Conservation (phyloP, 306 rosid genomes). For the Citrullus colocynthis region DNA sequence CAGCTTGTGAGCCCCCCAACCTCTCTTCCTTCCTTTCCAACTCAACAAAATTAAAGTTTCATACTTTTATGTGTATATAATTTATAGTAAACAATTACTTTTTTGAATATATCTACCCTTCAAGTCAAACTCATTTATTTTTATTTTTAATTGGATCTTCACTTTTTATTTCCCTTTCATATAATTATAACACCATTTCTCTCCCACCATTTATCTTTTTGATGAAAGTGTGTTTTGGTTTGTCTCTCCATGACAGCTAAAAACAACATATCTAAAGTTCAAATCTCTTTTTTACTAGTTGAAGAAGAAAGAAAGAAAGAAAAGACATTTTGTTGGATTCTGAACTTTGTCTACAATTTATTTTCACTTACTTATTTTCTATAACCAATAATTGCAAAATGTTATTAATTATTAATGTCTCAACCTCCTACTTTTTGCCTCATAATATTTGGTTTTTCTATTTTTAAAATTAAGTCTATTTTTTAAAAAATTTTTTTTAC, state of each 20-base stretch:
- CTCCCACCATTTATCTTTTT: neutral
- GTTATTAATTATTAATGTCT: neutral
- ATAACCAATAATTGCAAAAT: neutral
- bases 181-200: neutral
- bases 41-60: conserved; percentile 11
- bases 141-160: neutral
- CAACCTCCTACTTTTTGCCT: neutral
- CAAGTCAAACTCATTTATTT: neutral
- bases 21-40: conserved; percentile 22
- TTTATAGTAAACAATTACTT: conserved; percentile 18
- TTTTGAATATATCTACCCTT: conserved; percentile 22
- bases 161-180: neutral
- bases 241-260: neutral
- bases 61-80: neutral
- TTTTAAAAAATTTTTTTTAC: too few relatives aligned
- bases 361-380: neutral
- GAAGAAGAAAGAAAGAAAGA: neutral
- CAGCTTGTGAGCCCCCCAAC: neutral
- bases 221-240: neutral
- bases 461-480: too few relatives aligned
- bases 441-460: too few relatives aligned
- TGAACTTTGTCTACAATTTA: neutral
- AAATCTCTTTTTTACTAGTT: neutral
- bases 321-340: neutral
- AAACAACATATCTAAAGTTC: neutral